Evolutionary conservation across 202 grass and related monocot genomes (phyloP).

Genomic region (Zizania palustris): DNA sequence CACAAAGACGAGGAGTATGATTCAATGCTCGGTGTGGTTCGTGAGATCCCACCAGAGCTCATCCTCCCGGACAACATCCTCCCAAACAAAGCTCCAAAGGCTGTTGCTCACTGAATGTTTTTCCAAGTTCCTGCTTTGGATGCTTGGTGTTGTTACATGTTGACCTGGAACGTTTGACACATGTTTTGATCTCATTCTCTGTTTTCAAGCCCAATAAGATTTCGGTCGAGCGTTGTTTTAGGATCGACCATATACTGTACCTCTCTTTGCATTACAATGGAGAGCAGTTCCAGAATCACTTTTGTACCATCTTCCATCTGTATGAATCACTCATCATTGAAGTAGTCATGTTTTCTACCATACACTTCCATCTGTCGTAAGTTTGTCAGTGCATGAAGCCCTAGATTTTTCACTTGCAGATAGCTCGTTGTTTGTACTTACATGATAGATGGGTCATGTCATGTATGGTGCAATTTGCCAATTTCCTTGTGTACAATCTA

Average conservation of each 20-base stretch:
- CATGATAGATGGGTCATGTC: too few species aligned
- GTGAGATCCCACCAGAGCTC: slow-evolving; percentile 75
- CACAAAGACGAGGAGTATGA: slow-evolving; percentile 79
- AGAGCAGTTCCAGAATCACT: slow-evolving; percentile 9
- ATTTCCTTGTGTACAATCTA: too few species aligned
- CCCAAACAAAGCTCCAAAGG: slow-evolving; percentile 57
- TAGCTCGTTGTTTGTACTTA: too few species aligned
- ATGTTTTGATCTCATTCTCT: slow-evolving; percentile 42
- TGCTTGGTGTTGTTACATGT: slow-evolving; percentile 43
- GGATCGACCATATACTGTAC: slow-evolving; percentile 55
- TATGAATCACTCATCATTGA: slow-evolving; percentile 22
- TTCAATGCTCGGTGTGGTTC: slow-evolving; percentile 80
- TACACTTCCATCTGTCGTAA: too few species aligned
- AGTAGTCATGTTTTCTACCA: neutral
- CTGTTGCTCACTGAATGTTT: slow-evolving; percentile 45
- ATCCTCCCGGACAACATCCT: slow-evolving; percentile 83
- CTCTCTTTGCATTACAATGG: slow-evolving; percentile 42
- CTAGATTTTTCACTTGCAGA: too few species aligned
- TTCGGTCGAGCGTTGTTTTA: slow-evolving; percentile 70
- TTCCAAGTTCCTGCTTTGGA: slow-evolving; percentile 19
- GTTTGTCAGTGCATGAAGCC: too few species aligned
- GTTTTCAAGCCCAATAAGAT: slow-evolving; percentile 74
- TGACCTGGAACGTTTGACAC: slow-evolving; percentile 49
- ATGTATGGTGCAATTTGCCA: too few species aligned
- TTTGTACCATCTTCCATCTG: neutral